A percentile compares a stretch with the other conserved stretches of the same genome.
phyloP scores from a whole-genome alignment of 208 protist genomes.

The Leishmania martiniquensis region DNA sequence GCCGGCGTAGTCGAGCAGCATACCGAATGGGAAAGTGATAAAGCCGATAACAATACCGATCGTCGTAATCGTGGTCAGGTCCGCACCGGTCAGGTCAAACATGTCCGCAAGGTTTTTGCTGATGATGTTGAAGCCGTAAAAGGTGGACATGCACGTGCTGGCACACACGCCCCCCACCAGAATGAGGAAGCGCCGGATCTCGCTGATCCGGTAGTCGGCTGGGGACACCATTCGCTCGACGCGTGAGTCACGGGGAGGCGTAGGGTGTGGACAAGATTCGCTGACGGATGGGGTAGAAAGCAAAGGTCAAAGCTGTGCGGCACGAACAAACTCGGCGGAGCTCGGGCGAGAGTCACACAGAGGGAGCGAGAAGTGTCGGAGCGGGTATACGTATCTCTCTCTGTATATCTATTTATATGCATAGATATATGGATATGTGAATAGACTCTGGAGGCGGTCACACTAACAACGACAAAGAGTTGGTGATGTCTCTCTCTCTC shows the following conservation, averaged over 20 bases:
- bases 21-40: slow-evolving; percentile 46
- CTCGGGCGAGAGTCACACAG: no score
- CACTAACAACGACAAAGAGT: neutral
- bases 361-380: no score
- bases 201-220: slow-evolving; percentile 39
- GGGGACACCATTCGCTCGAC: slow-evolving; percentile 17
- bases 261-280: neutral
- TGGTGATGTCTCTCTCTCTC: no score
- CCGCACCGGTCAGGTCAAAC: slow-evolving; percentile 39
- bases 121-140: slow-evolving; percentile 69
- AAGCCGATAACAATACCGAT: slow-evolving; percentile 51
- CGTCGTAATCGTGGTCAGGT: slow-evolving; percentile 68
- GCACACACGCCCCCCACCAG: slow-evolving; percentile 45
- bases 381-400: no score
- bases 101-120: slow-evolving; percentile 39
- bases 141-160: slow-evolving; percentile 37
- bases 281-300: neutral
- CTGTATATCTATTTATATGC: no score
- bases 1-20: slow-evolving; percentile 64
- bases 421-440: no score
- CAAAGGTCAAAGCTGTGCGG: neutral
- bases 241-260: neutral
- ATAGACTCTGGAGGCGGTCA: no score
- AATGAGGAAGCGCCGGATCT: slow-evolving; percentile 53
- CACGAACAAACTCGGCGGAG: no score